Base-by-base conservation (phyloP, 106 monocot species). In the Iris macrosiphon region DNA sequence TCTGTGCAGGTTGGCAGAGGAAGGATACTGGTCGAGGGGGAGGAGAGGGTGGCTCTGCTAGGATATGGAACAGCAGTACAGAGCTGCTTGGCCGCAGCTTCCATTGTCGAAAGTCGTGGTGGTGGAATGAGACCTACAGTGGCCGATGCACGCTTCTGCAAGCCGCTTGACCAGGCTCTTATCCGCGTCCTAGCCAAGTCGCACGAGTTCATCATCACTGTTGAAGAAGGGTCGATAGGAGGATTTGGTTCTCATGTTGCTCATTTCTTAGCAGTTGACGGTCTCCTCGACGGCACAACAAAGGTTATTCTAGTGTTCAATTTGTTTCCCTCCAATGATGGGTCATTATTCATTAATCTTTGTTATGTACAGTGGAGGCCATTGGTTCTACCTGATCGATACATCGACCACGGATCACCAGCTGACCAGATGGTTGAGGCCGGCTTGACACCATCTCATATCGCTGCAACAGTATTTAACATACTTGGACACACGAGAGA, bases 301-400 rank as follows among this genome's bases (percentile, higher is more conserved):
- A 95, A 88, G 89, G 94, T 89, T 69, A 58, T 19, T 46, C 6
- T 46, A 16, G n/a, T n/a, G n/a, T n/a, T n/a, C 1, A 27, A 6
- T 13, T 21, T 15, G 19, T n/a, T 3, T 54, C 9, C 40, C 18
- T 61, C 25, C 13, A 40, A 21, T 4, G 14, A 7, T 31, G 26
- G 27, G 40, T 18, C 31, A 19, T 38, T 6, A 26, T 20, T 4
- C 30, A 0, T 6, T 31, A 24, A 4, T 4, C 2, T 24, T 31
- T n/a, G n/a, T n/a, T n/a, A n/a, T n/a, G 2, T 79, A 51, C 82
- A 96, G 95, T 96, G 95, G 95, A 79, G 95, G 40, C 95, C 95
- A 17, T 45, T 96, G 61, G 95, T 96, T 61, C 79, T 96, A 33
- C 95, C 95, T 0, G 89, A 96, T 48, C 46, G 77, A 31, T 96